Base-by-base conservation (phyloP, 169 alveolate species). In the Plasmodium relictum region DNA sequence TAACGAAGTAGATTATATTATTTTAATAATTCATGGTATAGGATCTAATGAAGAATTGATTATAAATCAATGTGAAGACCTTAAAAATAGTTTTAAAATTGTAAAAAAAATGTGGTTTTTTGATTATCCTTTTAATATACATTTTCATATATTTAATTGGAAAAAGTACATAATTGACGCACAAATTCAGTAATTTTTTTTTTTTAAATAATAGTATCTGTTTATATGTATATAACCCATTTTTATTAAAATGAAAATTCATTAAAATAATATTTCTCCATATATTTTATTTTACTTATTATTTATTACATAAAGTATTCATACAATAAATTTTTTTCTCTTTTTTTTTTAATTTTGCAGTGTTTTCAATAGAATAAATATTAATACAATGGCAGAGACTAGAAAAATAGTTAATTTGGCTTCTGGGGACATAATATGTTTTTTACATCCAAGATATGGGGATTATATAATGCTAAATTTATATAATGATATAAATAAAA, bases 381-480 rank as follows among this genome's bases (percentile, higher is more conserved):
- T 78, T 20, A 78, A 78, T 42, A 78, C 89, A 31, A 78, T 78
- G 89, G 59, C 89, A 8, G 89, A 78, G 42, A 78, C 89, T 44
- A 45, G 89, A 45, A 92, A 88, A 39, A 88, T 92, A 14, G 54
- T 92, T 45, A 92, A 92, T 42, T 52, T 78, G 14, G 45, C 89
- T 5, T 74, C 89, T 6, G 76, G 89, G 20, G 97, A 95, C 88
- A 91, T 95, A 18, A 92, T 91, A 65, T 95, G 94, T 68, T 95
- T 91, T 78, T 74, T 93, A 72, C 95, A 93, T 63, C 96, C 97
- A 16, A 78, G 96, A 69, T 95, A 94, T 88, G 94, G 96, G 16
- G 97, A 94, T 61, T 95, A 88, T 26, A 69, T 95, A 58, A 70
- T 95, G 89, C 74, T 86, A 62, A 94, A 92, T 45, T 90, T 95